phyloP scores from a whole-genome alignment of 2,329 filamentous ascomycete genomes.

The Xylariaceae sp. region DNA sequence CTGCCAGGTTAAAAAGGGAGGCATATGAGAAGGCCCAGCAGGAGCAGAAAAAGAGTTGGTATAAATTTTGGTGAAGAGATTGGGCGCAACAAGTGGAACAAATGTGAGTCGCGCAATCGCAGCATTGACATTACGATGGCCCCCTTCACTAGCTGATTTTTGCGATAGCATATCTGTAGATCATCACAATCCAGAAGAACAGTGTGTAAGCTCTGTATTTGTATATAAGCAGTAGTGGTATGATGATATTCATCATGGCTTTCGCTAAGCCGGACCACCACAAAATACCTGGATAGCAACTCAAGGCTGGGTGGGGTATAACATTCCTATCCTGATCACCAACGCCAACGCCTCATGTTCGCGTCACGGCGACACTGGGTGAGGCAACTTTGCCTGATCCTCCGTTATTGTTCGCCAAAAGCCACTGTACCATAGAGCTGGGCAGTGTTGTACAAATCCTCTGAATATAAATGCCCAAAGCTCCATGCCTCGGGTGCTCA shows the following conservation, averaged over 20 bases:
- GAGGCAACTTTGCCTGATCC: not conserved
- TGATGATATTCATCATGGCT: too few relatives aligned
- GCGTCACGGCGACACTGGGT: conserved; percentile 1
- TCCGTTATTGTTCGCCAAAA: not conserved
- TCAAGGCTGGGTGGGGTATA: conserved; percentile 20
- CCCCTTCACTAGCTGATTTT: too few relatives aligned
- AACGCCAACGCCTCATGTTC: conserved; percentile 12
- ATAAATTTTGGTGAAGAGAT: conserved; percentile 51
- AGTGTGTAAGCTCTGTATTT: not conserved
- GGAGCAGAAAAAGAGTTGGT: conserved; percentile 45
- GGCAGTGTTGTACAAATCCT: not conserved
- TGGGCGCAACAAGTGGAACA: too few relatives aligned
- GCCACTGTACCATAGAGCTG: conserved; percentile 7
- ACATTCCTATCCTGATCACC: conserved; percentile 5
- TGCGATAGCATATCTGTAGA: conserved; percentile 5
- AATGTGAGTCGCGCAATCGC: too few relatives aligned
- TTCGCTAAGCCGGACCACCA: too few relatives aligned
- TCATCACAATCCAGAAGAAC: conserved; percentile 2
- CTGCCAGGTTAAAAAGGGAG: conserved; percentile 42
- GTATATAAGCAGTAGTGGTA: too few relatives aligned
- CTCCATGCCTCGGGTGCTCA: too few relatives aligned
- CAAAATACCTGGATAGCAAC: not conserved
- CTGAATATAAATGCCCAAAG: too few relatives aligned
- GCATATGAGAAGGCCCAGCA: conserved; percentile 39
- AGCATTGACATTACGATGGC: too few relatives aligned